Base-by-base conservation (phyloP, 257 asterid species). In the Galeopsis tetrahit region DNA sequence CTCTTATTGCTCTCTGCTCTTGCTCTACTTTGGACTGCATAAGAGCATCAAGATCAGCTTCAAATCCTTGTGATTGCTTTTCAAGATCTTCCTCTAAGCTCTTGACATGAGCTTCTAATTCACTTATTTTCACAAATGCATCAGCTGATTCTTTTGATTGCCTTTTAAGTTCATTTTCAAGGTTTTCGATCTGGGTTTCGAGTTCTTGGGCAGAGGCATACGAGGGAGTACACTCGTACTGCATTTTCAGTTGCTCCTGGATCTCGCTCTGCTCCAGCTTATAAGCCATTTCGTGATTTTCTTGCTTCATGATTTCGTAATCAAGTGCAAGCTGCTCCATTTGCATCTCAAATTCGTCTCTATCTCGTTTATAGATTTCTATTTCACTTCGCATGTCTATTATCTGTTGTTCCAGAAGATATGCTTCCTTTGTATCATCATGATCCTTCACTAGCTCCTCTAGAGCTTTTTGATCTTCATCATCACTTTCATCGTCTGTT, bases 281-380 rank as follows among this genome's bases (percentile, higher is more conserved):
- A 83, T 86, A 79, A 0, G 90, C 80, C 83, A 92, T 82, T 44
- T 90, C 96, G 43, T 92, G 97, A 57, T 88, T 90, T 82, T 92
- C 98, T 81, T 95, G 99, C 85, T 90, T 92, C 89, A 86, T 77
- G 64, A 92, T 92, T 86, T 95, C 98, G 3, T 95, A 92, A 69
- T 95, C 98, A 36, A 95, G 96, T 9, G 99, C 98, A 38, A 95
- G 91, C 84, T 95, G 98, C 84, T 95, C 99, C 96, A 90, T 88
- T 76, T 90, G 99, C 87, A 84, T 86, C 84, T 92, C 97, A 8
- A 90, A 60, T 59, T 95, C 97, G 33, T 95, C 97, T 79, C 76
- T 87, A 43, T 90, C 98, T 70, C 94, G 79, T 82, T 77, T 84
- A 74, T 78, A 88, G 73, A 81, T 90, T 78, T 87, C 99, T 8